Conservation (phyloP, 352 stramenopile genomes). For the Globisporangium cylindrosporum region DNA sequence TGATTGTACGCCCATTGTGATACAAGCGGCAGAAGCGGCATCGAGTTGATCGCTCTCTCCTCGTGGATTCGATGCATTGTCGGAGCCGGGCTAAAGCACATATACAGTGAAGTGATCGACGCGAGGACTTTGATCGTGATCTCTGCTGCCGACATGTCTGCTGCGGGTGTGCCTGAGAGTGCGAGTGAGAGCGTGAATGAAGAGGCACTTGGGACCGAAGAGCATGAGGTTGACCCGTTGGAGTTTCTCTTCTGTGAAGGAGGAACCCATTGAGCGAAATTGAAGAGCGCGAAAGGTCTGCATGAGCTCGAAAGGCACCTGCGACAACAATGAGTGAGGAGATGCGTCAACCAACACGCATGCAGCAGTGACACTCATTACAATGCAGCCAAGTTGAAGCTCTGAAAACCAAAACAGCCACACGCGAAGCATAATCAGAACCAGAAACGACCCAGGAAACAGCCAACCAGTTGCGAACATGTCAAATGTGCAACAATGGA, state of each 20-base stretch:
- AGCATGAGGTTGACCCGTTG: neutral
- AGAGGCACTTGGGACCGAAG: neutral
- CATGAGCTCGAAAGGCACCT: neutral
- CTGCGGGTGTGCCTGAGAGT: neutral
- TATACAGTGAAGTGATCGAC: conserved; percentile 36
- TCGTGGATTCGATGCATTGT: conserved; percentile 32
- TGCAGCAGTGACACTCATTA: neutral
- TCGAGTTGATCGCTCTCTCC: conserved; percentile 23
- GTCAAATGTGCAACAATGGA: no score
- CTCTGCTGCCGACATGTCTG: conserved; percentile 14
- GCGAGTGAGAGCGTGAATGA: neutral
- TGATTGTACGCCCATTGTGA: conserved; percentile 44
- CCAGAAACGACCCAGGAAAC: neutral
- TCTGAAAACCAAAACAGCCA: neutral
- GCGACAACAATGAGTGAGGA: neutral
- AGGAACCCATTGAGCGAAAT: neutral
- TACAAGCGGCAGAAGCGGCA: conserved; percentile 35
- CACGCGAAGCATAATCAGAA: neutral
- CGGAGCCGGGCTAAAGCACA: conserved; percentile 39
- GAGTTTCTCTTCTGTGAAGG: neutral
- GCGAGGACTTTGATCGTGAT: conserved; percentile 34
- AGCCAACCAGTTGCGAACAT: neutral
- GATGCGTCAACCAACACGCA: neutral
- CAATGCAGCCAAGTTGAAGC: conserved; percentile 4
- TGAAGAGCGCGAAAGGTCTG: neutral